A percentile compares a stretch with the other conserved stretches of the same genome.
These are phyloP conservation scores for Talaromyces marneffei DNA, from an alignment of 2,329 filamentous ascomycete genomes.

Conservation along the genomic window DNA sequence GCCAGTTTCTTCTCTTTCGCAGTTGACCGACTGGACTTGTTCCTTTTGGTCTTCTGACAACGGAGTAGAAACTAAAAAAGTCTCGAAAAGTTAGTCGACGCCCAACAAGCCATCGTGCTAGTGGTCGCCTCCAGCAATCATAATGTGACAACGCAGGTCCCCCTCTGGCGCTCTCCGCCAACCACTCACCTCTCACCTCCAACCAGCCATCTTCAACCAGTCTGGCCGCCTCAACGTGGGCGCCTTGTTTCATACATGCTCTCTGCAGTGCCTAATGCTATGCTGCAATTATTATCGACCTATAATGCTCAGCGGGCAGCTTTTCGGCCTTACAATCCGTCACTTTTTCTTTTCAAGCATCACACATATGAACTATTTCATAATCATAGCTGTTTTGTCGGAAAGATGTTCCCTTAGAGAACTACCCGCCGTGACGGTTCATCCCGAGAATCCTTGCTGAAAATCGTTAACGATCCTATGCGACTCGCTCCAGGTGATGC, in stretches of 20 bases:
- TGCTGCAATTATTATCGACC: neutral
- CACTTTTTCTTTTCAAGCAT: neutral
- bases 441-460: neutral
- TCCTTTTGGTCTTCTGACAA: neutral
- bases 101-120: neutral
- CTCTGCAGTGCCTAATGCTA: slow-evolving; percentile 2
- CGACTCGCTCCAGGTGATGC: neutral
- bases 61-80: neutral
- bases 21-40: neutral
- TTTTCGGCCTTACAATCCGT: neutral
- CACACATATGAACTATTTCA: neutral
- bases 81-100: neutral
- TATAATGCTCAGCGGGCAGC: neutral
- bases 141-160: slow-evolving; percentile 20
- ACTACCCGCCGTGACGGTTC: too few species aligned
- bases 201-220: neutral
- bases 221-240: slow-evolving; percentile 10
- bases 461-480: neutral
- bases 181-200: slow-evolving; percentile 1
- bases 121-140: slow-evolving; percentile 19
- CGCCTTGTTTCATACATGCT: slow-evolving; percentile 1
- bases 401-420: neutral
- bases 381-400: neutral
- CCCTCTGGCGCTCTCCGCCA: slow-evolving; percentile 13
- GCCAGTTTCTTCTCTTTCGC: neutral